Conservation (phyloP, 305 asterid genomes). For the Solanum aculeatissimum region DNA sequence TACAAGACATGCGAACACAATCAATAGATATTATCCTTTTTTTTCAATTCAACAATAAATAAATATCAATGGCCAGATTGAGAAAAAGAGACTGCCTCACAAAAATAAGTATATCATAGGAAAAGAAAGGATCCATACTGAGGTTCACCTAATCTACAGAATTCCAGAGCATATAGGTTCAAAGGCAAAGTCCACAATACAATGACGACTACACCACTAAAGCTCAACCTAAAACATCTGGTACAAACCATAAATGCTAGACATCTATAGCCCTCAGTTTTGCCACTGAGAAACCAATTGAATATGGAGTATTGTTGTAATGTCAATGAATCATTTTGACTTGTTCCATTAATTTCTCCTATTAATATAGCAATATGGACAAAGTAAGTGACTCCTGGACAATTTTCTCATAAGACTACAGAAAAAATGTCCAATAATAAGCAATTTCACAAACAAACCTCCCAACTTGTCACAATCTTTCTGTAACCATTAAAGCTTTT, state of each 20-base stretch:
- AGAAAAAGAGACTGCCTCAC: neutral
- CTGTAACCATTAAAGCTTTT: neutral
- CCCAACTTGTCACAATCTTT: neutral
- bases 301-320: neutral
- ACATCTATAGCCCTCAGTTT: neutral
- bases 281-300: neutral
- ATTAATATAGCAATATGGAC: neutral
- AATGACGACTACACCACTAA: neutral
- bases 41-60: neutral
- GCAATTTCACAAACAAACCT: neutral
- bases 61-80: neutral
- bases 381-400: neutral
- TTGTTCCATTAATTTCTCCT: neutral
- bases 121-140: neutral
- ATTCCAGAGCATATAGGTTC: neutral
- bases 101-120: neutral
- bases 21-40: neutral
- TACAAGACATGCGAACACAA: neutral
- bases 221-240: neutral
- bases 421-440: neutral
- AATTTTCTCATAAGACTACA: neutral
- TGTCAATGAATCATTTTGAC: neutral
- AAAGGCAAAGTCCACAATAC: neutral
- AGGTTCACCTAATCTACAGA: neutral
- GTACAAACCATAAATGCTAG: neutral